Conservation (phyloP, 495 filamentous ascomycete species). For the Annulohypoxylon moriforme region DNA sequence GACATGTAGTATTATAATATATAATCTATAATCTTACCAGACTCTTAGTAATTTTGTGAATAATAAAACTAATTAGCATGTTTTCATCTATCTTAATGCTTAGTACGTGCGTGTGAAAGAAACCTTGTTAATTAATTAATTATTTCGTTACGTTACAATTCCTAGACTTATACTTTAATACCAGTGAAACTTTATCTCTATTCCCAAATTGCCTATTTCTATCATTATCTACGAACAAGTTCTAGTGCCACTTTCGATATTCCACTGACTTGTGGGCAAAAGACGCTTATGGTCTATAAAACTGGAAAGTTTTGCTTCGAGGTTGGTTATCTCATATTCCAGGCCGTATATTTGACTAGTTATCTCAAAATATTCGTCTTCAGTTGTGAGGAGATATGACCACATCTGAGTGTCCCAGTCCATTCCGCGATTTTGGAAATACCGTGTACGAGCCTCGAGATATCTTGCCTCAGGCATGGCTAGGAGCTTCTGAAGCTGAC, state of each 20-base stretch:
- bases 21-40: neutral
- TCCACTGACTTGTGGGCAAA: neutral
- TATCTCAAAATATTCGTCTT: constrained; percentile 16
- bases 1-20: neutral
- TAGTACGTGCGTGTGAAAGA: no score
- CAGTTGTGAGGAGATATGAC: constrained; percentile 1
- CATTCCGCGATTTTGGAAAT: neutral
- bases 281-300: neutral
- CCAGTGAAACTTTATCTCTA: no score
- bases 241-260: neutral
- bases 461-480: constrained; percentile 6
- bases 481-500: neutral
- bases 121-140: no score
- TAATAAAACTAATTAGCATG: no score
- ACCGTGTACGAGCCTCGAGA: neutral
- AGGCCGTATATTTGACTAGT: neutral
- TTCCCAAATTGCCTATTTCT: no score
- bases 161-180: no score
- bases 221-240: neutral
- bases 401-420: constrained; percentile 23
- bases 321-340: constrained; percentile 15
- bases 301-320: constrained; percentile 13
- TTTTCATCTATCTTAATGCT: no score
- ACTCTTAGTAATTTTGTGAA: no score
- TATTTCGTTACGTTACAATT: no score